Percentiles rank a stretch among this genome's conserved stretches.
Evolutionary conservation across 345 rosid species (phyloP).

Genomic region (Turritis glabra): DNA sequence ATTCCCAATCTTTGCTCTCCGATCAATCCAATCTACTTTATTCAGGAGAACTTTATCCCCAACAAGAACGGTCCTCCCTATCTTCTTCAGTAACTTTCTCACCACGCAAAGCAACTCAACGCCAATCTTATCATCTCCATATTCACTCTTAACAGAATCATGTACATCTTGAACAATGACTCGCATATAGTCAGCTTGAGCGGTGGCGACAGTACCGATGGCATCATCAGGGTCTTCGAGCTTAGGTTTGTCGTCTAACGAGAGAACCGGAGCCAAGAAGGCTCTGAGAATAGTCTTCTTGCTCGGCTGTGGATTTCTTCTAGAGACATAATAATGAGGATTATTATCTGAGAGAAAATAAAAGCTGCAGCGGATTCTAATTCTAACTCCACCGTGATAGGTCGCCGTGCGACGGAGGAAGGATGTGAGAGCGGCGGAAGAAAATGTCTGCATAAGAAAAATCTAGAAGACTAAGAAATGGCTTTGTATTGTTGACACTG

Average conservation of each 20-base stretch:
- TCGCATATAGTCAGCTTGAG: constrained; percentile 97
- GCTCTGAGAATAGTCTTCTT: constrained; percentile 55
- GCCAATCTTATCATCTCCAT: constrained; percentile 30
- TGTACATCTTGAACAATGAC: constrained; percentile 52
- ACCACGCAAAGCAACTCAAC: constrained; percentile 85
- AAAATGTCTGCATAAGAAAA: too few relatives aligned
- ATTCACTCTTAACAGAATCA: neutral
- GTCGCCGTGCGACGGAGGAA: constrained; percentile 45
- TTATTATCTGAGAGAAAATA: constrained; percentile 43
- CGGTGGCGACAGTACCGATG: constrained; percentile 69
- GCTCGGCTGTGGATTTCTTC: constrained; percentile 51
- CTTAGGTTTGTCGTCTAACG: constrained; percentile 44
- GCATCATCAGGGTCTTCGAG: constrained; percentile 61
- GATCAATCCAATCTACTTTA: constrained; percentile 82
- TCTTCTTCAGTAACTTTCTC: constrained; percentile 78
- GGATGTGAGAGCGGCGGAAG: neutral
- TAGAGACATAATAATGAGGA: constrained; percentile 47
- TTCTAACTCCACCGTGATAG: neutral
- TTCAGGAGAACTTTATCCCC: constrained; percentile 84
- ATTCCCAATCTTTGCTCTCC: constrained; percentile 70
- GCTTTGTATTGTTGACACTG: too few relatives aligned
- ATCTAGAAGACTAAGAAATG: too few relatives aligned
- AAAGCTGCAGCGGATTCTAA: constrained; percentile 29
- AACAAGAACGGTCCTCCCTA: constrained; percentile 76
- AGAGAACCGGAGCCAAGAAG: constrained; percentile 62